phyloP scores from a whole-genome alignment of 768 basidiomycete species.

The Rubroboletus satanas region DNA sequence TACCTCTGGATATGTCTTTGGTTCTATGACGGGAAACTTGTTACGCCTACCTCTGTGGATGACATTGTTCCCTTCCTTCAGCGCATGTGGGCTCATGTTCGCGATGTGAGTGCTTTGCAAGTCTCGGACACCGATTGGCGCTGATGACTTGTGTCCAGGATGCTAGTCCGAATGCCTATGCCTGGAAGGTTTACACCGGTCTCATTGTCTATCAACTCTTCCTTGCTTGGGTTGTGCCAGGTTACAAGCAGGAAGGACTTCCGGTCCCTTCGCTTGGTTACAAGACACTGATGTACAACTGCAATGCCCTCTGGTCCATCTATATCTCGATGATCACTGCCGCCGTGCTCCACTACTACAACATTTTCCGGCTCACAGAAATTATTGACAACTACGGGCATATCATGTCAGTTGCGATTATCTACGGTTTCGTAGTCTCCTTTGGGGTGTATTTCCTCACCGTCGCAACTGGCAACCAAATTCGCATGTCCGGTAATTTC shows the following conservation, averaged over 20 bases:
- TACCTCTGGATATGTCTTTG: constrained; percentile 97
- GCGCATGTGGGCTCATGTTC: constrained; percentile 83
- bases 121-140: neutral
- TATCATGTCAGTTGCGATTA: constrained; percentile 93
- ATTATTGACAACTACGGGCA: constrained; percentile 97
- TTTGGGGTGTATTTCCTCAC: constrained; percentile 79
- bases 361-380: constrained; percentile 86
- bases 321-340: constrained; percentile 81
- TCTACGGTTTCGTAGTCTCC: constrained; percentile 81
- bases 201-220: constrained; percentile 86
- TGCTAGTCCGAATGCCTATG: constrained; percentile 84
- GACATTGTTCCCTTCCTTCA: constrained; percentile 75
- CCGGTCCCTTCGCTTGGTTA: constrained; percentile 94
- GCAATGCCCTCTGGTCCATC: constrained; percentile 85
- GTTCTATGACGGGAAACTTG: constrained; percentile 88
- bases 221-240: constrained; percentile 88
- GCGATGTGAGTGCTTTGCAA: constrained; percentile 49
- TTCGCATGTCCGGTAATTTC: constrained; percentile 93
- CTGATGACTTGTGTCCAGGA: constrained; percentile 49
- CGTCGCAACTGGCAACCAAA: constrained; percentile 70
- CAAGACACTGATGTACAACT: constrained; percentile 92
- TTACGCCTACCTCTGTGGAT: constrained; percentile 60
- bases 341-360: constrained; percentile 67
- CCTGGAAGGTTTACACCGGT: constrained; percentile 87
- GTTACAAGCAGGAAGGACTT: constrained; percentile 90